Evolutionary conservation across 2,329 filamentous ascomycete species (phyloP), one percentile per base, ranked within the genome.

Genomic region (Cercospora sp.): DNA sequence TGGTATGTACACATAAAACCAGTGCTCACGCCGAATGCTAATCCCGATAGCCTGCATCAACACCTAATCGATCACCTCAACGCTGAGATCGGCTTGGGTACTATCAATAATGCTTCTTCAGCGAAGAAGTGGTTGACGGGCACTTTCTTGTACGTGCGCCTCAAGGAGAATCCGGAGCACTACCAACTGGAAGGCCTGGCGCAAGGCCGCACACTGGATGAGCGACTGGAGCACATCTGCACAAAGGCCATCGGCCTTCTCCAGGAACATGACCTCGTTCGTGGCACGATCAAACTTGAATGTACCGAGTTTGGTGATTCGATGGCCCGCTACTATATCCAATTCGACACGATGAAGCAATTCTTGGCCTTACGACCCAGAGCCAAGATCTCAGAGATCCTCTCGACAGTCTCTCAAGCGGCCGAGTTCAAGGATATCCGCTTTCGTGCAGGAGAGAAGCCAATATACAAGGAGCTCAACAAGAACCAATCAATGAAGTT

Each of bases 61-160:
- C 93, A 94, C 72, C 80, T 96, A 0, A 89, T 94, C 60, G 91
- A 94, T 71, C 92, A 96, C 74, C 79, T 96, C 71, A 96, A 96
- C 75, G 92, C 92, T 1, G 92, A 96, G 75, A 90, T 94, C 59
- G 89, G 90, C 1, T 82, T 96, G 1, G 89, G 90, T 0, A 93
- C 91, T 0, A 88, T 96, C 64, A 85, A 81, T 5, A 85, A 90
- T 72, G 77, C 90, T 0, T 76, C 83, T 1, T 87, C 89, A 0
- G 92, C 92, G 10, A 89, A 89, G 69, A 84, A 82, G 69, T 96
- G 92, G 92, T 86, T 96, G 20, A 82, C 82, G 6, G 88, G 91
- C 1, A 95, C 92, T 0, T 96, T 96, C 73, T 82, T 96, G 8
- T 90, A 89, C 69, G 89, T 95, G 42, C 86, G 93, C 13, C 83